Percentiles rank a stretch among this genome's conserved stretches.
phyloP scores from a whole-genome alignment of 371 early-diverging fungal species.

The Mortierella sp. region DNA sequence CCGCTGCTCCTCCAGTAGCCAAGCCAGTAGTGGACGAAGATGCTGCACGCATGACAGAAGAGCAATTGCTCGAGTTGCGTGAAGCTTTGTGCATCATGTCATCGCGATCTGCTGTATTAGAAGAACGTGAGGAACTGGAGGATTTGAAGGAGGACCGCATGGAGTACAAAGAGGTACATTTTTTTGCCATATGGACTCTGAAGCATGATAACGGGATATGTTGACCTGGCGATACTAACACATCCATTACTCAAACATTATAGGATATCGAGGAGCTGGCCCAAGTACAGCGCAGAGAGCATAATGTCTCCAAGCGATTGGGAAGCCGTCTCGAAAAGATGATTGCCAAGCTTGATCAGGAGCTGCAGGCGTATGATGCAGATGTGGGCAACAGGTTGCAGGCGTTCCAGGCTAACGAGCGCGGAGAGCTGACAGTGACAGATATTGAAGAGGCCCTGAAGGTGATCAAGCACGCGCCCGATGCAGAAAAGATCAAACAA shows the following conservation, averaged over 20 bases:
- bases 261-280: conserved; percentile 68
- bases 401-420: conserved; percentile 61
- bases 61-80: conserved; percentile 74
- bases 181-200: no score
- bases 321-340: conserved; percentile 75
- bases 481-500: conserved; percentile 71
- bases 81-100: conserved; percentile 73
- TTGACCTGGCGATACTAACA: not conserved
- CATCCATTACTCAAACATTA: not conserved
- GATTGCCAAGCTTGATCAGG: conserved; percentile 77
- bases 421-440: conserved; percentile 69
- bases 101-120: conserved; percentile 72
- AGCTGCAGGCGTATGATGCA: conserved; percentile 70
- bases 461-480: conserved; percentile 72
- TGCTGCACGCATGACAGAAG: conserved; percentile 67
- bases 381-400: conserved; percentile 58
- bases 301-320: conserved; percentile 68
- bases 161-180: conserved; percentile 74
- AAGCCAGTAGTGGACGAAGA: conserved; percentile 37
- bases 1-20: not conserved
- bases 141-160: conserved; percentile 74
- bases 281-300: conserved; percentile 68
- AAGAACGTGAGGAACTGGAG: conserved; percentile 77
- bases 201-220: not conserved
- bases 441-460: conserved; percentile 75